A percentile compares a stretch with the other conserved stretches of the same genome.
phyloP scores from a whole-genome alignment of 768 basidiomycete species.

The Russula virescens region DNA sequence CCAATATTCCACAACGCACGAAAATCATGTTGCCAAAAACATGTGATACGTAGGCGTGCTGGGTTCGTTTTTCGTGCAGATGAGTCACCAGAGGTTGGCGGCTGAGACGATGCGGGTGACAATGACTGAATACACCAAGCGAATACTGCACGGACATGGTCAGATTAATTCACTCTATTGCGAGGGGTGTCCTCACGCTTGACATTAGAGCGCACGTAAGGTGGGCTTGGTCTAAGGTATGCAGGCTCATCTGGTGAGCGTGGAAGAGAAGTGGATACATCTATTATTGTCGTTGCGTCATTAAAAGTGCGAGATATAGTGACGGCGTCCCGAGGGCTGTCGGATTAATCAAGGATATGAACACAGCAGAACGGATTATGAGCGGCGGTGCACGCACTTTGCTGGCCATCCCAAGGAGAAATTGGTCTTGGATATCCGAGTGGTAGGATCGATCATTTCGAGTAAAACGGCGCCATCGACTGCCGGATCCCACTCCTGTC shows the following conservation, averaged over 20 bases:
- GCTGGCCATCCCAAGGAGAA: conserved; percentile 96
- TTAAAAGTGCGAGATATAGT: conserved; percentile 85
- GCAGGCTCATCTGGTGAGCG: conserved; percentile 86
- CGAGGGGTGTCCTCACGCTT: conserved; percentile 42
- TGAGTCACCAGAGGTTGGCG: conserved; percentile 30
- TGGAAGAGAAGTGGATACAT: conserved; percentile 91
- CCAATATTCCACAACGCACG: conserved; percentile 81
- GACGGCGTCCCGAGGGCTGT: conserved; percentile 86
- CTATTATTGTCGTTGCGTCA: conserved; percentile 77
- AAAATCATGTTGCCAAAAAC: conserved; percentile 94
- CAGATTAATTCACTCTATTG: conserved; percentile 14
- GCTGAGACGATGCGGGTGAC: conserved; percentile 31
- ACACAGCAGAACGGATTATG: neutral
- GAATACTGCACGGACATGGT: conserved; percentile 47
- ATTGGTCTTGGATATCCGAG: conserved; percentile 83
- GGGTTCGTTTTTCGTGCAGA: conserved; percentile 21
- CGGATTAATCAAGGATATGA: neutral
- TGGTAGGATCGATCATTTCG: conserved; percentile 81
- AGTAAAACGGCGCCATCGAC: conserved; percentile 79
- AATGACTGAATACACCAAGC: conserved; percentile 90
- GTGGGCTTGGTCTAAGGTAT: conserved; percentile 86
- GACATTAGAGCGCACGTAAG: conserved; percentile 86
- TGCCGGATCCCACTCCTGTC: conserved; percentile 91
- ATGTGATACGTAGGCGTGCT: conserved; percentile 70
- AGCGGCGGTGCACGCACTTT: conserved; percentile 51